Evolutionary conservation across 192 early-diverging fungal genomes (phyloP).

Genomic region (Funneliformis geosporum): DNA sequence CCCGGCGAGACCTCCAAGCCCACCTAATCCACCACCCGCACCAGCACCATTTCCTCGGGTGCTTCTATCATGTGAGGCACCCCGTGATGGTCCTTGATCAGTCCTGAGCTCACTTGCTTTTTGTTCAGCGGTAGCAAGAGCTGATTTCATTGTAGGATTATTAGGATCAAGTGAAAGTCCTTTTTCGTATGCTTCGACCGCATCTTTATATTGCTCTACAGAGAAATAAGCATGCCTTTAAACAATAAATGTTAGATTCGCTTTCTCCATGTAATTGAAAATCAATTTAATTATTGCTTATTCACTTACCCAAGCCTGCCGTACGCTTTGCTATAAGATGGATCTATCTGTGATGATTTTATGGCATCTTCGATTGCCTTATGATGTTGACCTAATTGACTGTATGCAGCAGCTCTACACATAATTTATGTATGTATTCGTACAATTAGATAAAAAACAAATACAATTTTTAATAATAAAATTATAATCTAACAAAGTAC

Average conservation of each 20-base stretch:
- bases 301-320: constrained; percentile 76
- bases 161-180: constrained; percentile 81
- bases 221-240: constrained; percentile 86
- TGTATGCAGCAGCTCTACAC: constrained; percentile 89
- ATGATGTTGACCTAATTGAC: constrained; percentile 82
- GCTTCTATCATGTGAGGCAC: constrained; percentile 27
- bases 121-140: constrained; percentile 68
- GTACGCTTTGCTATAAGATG: constrained; percentile 91
- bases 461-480: background rate
- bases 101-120: constrained; percentile 48
- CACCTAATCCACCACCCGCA: constrained; percentile 39
- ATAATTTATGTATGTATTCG: background rate
- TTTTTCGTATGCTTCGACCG: constrained; percentile 87
- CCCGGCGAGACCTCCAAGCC: constrained; percentile 33
- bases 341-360: constrained; percentile 80
- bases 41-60: constrained; percentile 34
- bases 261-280: background rate
- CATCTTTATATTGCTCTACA: constrained; percentile 78
- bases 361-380: constrained; percentile 88
- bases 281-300: background rate
- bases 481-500: constrained; percentile 40
- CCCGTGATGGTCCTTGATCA: background rate
- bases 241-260: background rate
- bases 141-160: constrained; percentile 79
- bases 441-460: background rate